Evolutionary conservation across 148 eudicot genomes (phyloP), one percentile per base, ranked within the genome.

Genomic region (Rhododendron molle): DNA sequence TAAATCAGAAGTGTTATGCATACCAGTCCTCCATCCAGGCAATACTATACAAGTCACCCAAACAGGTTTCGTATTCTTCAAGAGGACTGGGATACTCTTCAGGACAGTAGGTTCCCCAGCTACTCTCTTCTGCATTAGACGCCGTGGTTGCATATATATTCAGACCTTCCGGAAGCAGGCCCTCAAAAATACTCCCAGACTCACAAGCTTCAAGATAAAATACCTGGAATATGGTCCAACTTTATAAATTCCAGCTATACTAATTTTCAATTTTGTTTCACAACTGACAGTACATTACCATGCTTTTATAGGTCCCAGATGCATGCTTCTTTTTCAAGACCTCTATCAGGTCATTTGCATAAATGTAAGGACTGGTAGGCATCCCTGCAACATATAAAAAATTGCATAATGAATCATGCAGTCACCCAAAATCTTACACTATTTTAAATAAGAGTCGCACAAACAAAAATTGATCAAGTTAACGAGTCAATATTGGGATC

Each of bases 1-100:
- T 16, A 49, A 71, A 46, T 62, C 58, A 40, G 82, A 69, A 71
- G 13, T 16, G 77, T 73, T 18, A 4, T 4, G 36, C 56, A 50
- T 90, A 97, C 99, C 99, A 90, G 90, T 97, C 98, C 85, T 97
- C 99, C 98, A 95, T 97, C 99, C 99, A 97, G 71, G 99, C 96
- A 89, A 94, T 90, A 86, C 98, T 95, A 58, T 95, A 95, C 82
- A 94, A 87, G 89, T 97, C 99, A 81, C 99, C 98, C 83, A 97
- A 88, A 90, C 99, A 97, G 13, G 99, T 97, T 62, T 92, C 96
- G 67, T 90, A 97, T 87, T 92, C 98, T 60, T 93, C 91, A 77
- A 96, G 98, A 83, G 99, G 98, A 81, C 94, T 88, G 36, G 96
- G 98, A 84, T 88, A 86, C 81, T 93, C 97, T 78, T 96, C 99